phyloP scores from a whole-genome alignment of 768 basidiomycete species.

The Tubosaeta sp. region DNA sequence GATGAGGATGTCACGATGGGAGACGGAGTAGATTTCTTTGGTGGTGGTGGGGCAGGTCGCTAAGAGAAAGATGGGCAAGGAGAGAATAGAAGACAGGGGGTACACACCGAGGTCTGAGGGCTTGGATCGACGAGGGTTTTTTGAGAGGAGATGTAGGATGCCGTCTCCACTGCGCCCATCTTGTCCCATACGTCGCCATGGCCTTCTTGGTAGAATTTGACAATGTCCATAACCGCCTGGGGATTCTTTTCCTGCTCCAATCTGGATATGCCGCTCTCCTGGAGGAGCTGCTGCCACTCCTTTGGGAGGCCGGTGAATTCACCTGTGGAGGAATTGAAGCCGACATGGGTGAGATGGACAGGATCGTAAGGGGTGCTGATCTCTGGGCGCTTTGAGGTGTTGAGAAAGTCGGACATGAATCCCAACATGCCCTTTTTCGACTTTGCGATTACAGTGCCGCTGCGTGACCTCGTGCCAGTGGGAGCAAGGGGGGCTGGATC shows the following conservation, averaged over 20 bases:
- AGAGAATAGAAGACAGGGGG: background rate
- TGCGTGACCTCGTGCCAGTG: constrained; percentile 36
- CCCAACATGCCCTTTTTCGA: constrained; percentile 60
- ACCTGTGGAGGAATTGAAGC: constrained; percentile 97
- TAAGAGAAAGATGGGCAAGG: constrained; percentile 12
- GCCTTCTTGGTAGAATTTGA: constrained; percentile 96
- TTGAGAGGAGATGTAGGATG: constrained; percentile 21
- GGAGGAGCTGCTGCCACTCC: constrained; percentile 97
- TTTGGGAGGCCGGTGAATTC: constrained; percentile 98
- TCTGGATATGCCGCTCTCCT: constrained; percentile 93
- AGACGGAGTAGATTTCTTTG: constrained; percentile 35
- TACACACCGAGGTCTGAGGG: constrained; percentile 54
- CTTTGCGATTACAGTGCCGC: constrained; percentile 38
- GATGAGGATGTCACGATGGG: constrained; percentile 26
- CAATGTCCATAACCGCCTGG: constrained; percentile 96
- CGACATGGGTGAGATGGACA: constrained; percentile 98
- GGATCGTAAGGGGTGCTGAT: constrained; percentile 99
- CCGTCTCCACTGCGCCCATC: constrained; percentile 54
- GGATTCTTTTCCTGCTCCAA: constrained; percentile 97
- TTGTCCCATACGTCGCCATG: constrained; percentile 83
- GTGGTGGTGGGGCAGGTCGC: constrained; percentile 40
- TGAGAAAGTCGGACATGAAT: constrained; percentile 73
- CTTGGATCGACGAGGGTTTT: constrained; percentile 41
- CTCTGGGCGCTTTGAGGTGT: constrained; percentile 71
- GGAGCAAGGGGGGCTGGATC: constrained; percentile 10